These are phyloP conservation scores for Geum urbanum DNA, from an alignment of 306 rosid species.

Conservation along the genomic window DNA sequence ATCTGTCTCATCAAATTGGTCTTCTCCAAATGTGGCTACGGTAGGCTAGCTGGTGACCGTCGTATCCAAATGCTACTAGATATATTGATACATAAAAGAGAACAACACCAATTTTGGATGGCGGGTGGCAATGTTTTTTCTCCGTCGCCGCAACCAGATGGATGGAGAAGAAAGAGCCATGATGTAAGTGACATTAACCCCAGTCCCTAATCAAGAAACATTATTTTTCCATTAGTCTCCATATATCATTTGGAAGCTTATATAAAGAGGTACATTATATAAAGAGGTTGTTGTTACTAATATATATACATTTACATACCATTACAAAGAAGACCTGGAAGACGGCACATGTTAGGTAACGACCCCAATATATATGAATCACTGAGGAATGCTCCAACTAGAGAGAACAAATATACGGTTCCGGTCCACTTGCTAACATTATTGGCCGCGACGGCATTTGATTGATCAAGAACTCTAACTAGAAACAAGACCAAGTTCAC, in stretches of 20 bases:
- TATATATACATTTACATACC: slow-evolving; percentile 13
- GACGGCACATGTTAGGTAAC: slow-evolving; percentile 31
- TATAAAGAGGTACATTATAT: not conserved
- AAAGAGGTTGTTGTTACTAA: not conserved
- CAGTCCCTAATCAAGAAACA: slow-evolving; percentile 17
- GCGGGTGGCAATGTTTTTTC: slow-evolving; percentile 9
- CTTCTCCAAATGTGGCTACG: slow-evolving; percentile 59
- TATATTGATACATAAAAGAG: slow-evolving; percentile 57
- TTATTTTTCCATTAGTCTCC: not conserved
- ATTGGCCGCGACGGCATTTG: slow-evolving; percentile 29
- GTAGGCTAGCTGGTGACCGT: slow-evolving; percentile 65
- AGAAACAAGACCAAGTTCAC: slow-evolving; percentile 37
- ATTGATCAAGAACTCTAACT: slow-evolving; percentile 28
- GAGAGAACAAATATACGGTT: slow-evolving; percentile 32
- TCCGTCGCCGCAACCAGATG: slow-evolving; percentile 21
- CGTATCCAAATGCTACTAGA: slow-evolving; percentile 58
- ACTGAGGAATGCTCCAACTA: slow-evolving; percentile 36
- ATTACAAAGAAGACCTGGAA: slow-evolving; percentile 26
- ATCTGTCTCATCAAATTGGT: slow-evolving; percentile 54
- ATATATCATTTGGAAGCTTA: not conserved
- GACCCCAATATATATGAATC: slow-evolving; percentile 43
- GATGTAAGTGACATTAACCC: slow-evolving; percentile 19
- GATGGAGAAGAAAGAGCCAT: slow-evolving; percentile 18
- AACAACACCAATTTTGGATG: slow-evolving; percentile 24
- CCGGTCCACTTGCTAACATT: slow-evolving; percentile 34